These are phyloP conservation scores for Phlegmacium glaucopus DNA, from an alignment of 768 basidiomycete species.

Conservation along the genomic window DNA sequence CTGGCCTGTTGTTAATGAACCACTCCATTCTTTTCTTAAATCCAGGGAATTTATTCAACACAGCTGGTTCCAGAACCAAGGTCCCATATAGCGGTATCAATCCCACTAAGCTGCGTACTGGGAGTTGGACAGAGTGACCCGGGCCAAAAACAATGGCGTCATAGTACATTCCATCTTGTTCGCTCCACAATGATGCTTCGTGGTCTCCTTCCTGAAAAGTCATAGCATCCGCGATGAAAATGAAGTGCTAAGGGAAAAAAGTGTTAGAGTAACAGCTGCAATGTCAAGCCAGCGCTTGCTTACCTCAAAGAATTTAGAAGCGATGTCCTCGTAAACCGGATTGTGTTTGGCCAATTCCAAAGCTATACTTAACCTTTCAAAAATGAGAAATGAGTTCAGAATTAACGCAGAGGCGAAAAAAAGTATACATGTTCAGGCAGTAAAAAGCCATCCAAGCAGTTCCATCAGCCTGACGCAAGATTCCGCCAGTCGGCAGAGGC, in stretches of 20 bases:
- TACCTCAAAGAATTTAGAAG: constrained; percentile 95
- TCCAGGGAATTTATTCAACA: constrained; percentile 89
- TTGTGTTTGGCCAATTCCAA: constrained; percentile 98
- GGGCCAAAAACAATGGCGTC: constrained; percentile 91
- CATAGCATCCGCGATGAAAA: constrained; percentile 99
- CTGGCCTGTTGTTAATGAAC: constrained; percentile 94
- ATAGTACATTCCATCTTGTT: constrained; percentile 97
- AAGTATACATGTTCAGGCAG: constrained; percentile 84
- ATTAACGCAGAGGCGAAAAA: neutral
- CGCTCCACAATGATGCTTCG: constrained; percentile 89
- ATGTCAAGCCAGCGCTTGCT: constrained; percentile 8
- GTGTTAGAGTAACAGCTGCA: neutral
- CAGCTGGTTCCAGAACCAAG: constrained; percentile 85
- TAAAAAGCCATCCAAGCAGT: constrained; percentile 99
- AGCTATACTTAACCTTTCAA: constrained; percentile 86
- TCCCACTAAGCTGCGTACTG: constrained; percentile 94
- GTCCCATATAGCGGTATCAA: constrained; percentile 96
- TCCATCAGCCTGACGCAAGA: constrained; percentile 93
- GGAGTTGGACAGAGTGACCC: constrained; percentile 82
- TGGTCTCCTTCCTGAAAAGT: constrained; percentile 80
- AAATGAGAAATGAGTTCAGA: constrained; percentile 3
- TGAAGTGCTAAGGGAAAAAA: constrained; percentile 68
- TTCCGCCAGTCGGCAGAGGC: constrained; percentile 92
- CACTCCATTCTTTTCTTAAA: constrained; percentile 99
- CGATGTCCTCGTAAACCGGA: constrained; percentile 96